Conservation (phyloP, 2,329 filamentous ascomycete genomes). For the Fusarium sp. region DNA sequence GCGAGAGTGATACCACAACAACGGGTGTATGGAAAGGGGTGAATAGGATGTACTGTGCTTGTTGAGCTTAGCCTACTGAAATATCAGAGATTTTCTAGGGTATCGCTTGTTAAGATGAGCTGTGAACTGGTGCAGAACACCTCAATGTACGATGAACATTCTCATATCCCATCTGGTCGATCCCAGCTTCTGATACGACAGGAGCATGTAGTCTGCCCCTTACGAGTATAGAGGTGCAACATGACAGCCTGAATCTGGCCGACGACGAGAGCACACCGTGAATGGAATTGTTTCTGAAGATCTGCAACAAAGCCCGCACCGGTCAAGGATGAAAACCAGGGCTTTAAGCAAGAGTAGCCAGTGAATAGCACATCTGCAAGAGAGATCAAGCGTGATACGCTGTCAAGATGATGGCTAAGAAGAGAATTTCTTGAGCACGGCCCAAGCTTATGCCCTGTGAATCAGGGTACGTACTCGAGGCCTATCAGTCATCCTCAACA, state of each 20-base stretch:
- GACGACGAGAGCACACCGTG: neutral
- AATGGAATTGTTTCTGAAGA: neutral
- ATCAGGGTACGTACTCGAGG: constrained; percentile 5
- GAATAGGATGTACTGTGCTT: neutral
- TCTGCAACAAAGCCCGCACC: neutral
- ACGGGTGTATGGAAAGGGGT: neutral
- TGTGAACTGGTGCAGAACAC: neutral
- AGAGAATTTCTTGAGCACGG: neutral
- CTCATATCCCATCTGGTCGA: neutral
- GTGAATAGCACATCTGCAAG: constrained; percentile 16
- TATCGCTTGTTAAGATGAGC: neutral
- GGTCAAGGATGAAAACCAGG: neutral
- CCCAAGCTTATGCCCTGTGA: neutral
- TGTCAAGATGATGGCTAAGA: constrained; percentile 1
- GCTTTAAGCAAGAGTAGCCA: constrained; percentile 13
- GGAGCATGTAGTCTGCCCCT: neutral
- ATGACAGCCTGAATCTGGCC: neutral
- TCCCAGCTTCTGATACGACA: neutral
- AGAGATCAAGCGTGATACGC: constrained; percentile 26
- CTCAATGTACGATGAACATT: neutral
- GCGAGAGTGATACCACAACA: constrained; percentile 20
- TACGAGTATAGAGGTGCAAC: neutral
- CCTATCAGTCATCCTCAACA: neutral
- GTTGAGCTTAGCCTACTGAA: constrained; percentile 2
- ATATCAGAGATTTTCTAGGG: constrained; percentile 4